phyloP scores from a whole-genome alignment of 176 grass and related monocot genomes.

The Phragmites australis region DNA sequence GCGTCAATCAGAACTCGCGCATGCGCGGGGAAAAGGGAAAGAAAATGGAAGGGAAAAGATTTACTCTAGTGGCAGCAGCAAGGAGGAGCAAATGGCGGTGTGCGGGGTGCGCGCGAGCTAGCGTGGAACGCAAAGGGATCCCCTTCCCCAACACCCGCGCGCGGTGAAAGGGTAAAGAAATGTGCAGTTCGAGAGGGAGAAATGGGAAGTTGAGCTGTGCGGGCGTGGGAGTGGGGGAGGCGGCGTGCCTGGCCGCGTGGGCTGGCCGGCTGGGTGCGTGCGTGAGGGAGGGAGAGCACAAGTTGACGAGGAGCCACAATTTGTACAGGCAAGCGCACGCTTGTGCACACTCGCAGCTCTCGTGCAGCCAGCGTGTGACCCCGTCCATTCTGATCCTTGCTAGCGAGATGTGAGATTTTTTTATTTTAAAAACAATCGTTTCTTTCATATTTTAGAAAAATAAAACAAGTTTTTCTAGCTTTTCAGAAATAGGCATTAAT shows the following conservation, averaged over 20 bases:
- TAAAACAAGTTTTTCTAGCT: too few species aligned
- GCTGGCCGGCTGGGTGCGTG: not conserved
- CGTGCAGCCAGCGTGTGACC: not conserved
- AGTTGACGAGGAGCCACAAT: not conserved
- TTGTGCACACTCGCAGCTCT: not conserved
- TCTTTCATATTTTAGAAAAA: too few species aligned
- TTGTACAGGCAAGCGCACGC: not conserved
- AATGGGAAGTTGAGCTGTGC: constrained; percentile 23
- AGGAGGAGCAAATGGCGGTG: constrained; percentile 27
- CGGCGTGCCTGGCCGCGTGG: constrained; percentile 22
- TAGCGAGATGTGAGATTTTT: too few species aligned
- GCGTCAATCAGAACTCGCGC: constrained; percentile 29
- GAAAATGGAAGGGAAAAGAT: constrained; percentile 28
- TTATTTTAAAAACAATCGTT: too few species aligned
- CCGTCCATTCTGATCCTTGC: not conserved
- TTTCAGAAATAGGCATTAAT: too few species aligned
- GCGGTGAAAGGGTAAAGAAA: constrained; percentile 34
- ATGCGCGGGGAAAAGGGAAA: not conserved
- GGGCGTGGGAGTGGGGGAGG: constrained; percentile 8
- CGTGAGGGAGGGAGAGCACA: not conserved
- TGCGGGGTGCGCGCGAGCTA: constrained; percentile 10
- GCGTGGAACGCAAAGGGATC: constrained; percentile 26
- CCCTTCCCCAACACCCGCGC: not conserved
- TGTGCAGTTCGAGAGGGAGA: constrained; percentile 21
- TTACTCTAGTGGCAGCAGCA: not conserved